Evolutionary conservation across 345 rosid genomes (phyloP), one percentile per base, ranked within the genome.

Genomic region (Lepidium aucheri): DNA sequence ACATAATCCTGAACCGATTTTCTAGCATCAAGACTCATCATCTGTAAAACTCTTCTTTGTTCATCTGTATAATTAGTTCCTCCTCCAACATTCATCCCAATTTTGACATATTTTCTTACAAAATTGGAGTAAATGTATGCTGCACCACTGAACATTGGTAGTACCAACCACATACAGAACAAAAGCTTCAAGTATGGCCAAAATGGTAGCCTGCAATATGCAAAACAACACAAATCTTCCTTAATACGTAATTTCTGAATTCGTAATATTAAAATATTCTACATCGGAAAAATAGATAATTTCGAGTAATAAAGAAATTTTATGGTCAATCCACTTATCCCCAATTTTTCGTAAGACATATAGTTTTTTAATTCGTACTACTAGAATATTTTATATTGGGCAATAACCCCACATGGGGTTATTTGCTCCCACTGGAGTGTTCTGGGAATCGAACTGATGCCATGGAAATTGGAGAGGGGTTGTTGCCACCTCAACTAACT

Each of bases 21-120:
- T 65, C 98, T 74, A 0, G 96, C 91, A 12, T 92, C 97, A 22
- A 86, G 83, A 85, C 88, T 89, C 85, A 88, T 83, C 97, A 93
- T 93, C 74, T 86, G 90, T n/a, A 90, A 81, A 20, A 85, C 76
- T 70, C 79, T 93, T 76, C 69, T 85, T n/a, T 84, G 96, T 4
- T 80, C 83, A 15, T 84, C 84, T 0, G 91, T 53, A 41, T 80
- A 86, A 30, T 50, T 74, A 2, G 77, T 41, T 56, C 75, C 79
- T 43, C 70, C 78, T 39, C 75, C 69, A 46, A 78, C 79, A 17
- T 65, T 15, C 50, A 78, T 79, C 12, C 85, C 91, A 35, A 89
- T 63, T 67, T 79, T 83, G 6, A 87, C 84, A 46, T 92, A 92
- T 63, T 79, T 81, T 63, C 93, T 57, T 43, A 89, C 79, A 16